Base-by-base conservation (phyloP, 148 eudicot genomes). In the Rhododendron griersonianum region DNA sequence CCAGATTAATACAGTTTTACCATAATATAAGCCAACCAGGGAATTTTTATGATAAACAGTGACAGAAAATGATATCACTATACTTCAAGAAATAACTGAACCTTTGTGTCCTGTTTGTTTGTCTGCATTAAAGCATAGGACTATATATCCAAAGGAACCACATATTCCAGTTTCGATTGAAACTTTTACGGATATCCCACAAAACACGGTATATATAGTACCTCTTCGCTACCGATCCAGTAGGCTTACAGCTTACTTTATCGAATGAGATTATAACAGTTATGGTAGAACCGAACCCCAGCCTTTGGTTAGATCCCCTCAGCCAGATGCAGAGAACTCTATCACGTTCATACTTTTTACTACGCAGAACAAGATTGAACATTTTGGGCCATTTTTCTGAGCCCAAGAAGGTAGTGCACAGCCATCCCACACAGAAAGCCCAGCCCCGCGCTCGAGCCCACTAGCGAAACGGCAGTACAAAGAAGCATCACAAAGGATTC, bases 401-500 rank as follows among this genome's bases (percentile, higher is more conserved):
- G 9, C 89, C 80, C 87, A 30, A 96, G 91, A 18, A 95, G 90
- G 74, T 95, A 84, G 87, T 96, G 47, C 3, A 19, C 61, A 18
- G 16, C 19, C 61, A 55, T 55, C 23, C 61, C 61, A 55, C 61
- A 55, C 7, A 95, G 44, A 84, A 96, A 96, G 10, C 99, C 99
- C 25, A 93, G 39, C 0, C 95, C 89, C 2, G 98, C 98, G 19
- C 98, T 94, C 21, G 93, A 92, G 2, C 93, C 93, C 3, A 92
- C 94, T 2, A 95, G 90, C 0, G 99, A 95, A 86, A 94, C 98
- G 0, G 97, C 93, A 0, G 97, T 91, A 78, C 93, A 92, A 25
- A 93, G 23, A 1, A 96, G 88, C 96, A 95, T 92, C 63, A 96
- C 96, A 84, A 96, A 93, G 0, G 92, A 55, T 55, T 55, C 61